Evolutionary conservation across 2,329 filamentous ascomycete species (phyloP), one percentile per base, ranked within the genome.

Genomic region (Metarhizium album): DNA sequence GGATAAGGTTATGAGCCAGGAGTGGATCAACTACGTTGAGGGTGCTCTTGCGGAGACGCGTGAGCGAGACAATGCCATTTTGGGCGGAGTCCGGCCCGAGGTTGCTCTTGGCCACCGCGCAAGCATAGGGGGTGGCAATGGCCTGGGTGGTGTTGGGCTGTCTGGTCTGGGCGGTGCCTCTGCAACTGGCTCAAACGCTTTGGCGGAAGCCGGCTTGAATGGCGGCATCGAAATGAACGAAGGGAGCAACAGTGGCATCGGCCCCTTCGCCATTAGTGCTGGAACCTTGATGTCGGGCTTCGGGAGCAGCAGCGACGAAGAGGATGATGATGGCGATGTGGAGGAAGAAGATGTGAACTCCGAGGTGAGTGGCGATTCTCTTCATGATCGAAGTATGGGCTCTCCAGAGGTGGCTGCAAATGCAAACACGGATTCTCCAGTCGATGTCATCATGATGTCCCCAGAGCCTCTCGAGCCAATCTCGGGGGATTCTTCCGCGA

Each of bases 21-120:
- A 90, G 53, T 98, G 93, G 93, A 86, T 93, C 60, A 84, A 87
- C 59, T 98, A 97, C 61, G 90, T 97, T 38, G 91, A 97, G 64
- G 87, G 91, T 52, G 89, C 90, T 0, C 74, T 98, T 24, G 87
- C 91, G 1, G 91, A 96, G 67, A 98, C 93, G 0, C 78, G 93
- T 50, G 93, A 98, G 69, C 82, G 91, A 55, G 93, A 98, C 63
- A 98, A 98, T 64, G 93, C 93, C n/a, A 95, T 97, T 49, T 82
- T 98, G 4, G 93, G 93, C 45, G 93, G 93, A 5, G 90, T 97
- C 11, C 82, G 93, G 54, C 93, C 93, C 1, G 93, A 97, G 59
- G 86, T 94, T 65, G 86, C 87, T 22, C 80, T 95, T 59, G 88
- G 84, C 42, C 86, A 90, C 61, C 80, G 90, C 51, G 82, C 84